phyloP scores from a whole-genome alignment of 2,329 filamentous ascomycete species.

The Akanthomyces lecanii region DNA sequence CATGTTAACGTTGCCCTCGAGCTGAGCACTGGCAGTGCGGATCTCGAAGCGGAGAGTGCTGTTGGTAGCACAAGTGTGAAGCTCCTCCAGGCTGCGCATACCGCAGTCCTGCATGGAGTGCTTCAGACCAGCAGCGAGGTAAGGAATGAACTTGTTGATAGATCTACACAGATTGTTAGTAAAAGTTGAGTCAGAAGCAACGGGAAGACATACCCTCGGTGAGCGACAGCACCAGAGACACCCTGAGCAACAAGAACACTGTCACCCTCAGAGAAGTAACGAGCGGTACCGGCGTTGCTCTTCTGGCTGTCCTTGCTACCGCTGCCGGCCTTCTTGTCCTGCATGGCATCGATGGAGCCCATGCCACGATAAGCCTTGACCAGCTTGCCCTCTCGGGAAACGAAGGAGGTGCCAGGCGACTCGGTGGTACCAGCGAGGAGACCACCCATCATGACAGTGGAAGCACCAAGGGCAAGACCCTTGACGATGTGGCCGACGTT shows the following conservation, averaged over 20 bases:
- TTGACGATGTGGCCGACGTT: slow-evolving; percentile 99
- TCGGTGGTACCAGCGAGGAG: slow-evolving; percentile 95
- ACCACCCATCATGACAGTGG: slow-evolving; percentile 99
- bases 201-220: slow-evolving; percentile 54
- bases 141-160: slow-evolving; percentile 91
- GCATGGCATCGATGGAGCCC: slow-evolving; percentile 98
- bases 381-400: slow-evolving; percentile 92
- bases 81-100: slow-evolving; percentile 69
- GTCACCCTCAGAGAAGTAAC: slow-evolving; percentile 98
- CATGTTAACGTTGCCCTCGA: slow-evolving; percentile 97
- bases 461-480: slow-evolving; percentile 88
- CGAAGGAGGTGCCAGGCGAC: slow-evolving; percentile 93
- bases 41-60: slow-evolving; percentile 89
- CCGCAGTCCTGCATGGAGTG: slow-evolving; percentile 97
- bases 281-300: slow-evolving; percentile 90
- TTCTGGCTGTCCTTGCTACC: slow-evolving; percentile 69
- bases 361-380: slow-evolving; percentile 99
- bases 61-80: slow-evolving; percentile 69
- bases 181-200: slow-evolving; percentile 1
- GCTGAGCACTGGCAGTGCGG: slow-evolving; percentile 87
- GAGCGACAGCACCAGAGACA: slow-evolving; percentile 80
- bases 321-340: slow-evolving; percentile 90
- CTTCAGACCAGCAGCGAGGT: slow-evolving; percentile 91
- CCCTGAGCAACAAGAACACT: slow-evolving; percentile 93
- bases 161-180: slow-evolving; percentile 50